Evolutionary conservation across 306 rosid species (phyloP).

Genomic region (Sicyos baderoa): DNA sequence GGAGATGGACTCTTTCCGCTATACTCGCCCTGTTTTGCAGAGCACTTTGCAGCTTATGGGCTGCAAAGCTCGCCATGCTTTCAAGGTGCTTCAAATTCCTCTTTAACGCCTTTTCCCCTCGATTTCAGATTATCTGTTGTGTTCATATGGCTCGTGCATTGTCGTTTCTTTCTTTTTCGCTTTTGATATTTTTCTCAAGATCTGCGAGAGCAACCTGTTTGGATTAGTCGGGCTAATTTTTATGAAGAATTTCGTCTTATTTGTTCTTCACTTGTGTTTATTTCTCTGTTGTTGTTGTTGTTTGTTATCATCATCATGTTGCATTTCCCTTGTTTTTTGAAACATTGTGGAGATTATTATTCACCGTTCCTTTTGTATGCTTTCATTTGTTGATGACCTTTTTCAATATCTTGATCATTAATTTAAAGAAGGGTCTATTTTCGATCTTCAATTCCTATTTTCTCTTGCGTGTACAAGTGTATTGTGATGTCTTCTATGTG

Average conservation of each 20-base stretch:
- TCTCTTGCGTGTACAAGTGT: neutral
- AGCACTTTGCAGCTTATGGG: constrained; percentile 94
- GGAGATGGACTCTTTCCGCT: constrained; percentile 56
- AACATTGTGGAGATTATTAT: neutral
- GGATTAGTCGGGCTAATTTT: neutral
- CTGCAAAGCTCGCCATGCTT: constrained; percentile 89
- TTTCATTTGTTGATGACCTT: neutral
- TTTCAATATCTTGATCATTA: neutral
- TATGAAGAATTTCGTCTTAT: neutral
- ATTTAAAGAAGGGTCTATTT: neutral
- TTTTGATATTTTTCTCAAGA: neutral
- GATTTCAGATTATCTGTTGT: neutral
- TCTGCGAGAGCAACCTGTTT: neutral
- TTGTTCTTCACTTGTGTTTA: neutral
- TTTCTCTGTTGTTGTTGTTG: neutral
- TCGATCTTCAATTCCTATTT: neutral
- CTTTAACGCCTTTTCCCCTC: neutral
- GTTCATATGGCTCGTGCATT: neutral
- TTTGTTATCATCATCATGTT: neutral
- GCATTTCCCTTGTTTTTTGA: neutral
- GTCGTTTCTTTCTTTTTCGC: neutral
- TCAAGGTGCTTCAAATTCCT: constrained; percentile 57
- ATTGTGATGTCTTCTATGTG: constrained; percentile 3
- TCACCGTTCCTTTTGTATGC: neutral
- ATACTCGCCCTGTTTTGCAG: constrained; percentile 77